Evolutionary conservation across 306 rosid genomes (phyloP), one percentile per base, ranked within the genome.

Genomic region (Vigna angularis): DNA sequence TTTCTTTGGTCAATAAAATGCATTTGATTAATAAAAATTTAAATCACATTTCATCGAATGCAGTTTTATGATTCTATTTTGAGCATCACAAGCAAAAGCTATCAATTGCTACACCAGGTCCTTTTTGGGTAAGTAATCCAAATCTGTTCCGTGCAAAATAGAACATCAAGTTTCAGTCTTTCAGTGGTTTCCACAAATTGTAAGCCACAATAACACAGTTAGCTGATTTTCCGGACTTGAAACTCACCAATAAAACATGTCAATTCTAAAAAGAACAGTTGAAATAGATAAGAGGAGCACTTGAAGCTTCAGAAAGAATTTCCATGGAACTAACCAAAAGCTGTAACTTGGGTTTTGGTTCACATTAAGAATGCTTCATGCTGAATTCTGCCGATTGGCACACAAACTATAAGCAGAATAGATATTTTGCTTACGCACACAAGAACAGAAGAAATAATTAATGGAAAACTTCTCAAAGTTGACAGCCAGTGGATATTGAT

Each of bases 51-150:
- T 44, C 38, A 51, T 24, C 49, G 69, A 28, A 52, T 22, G n/a
- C 64, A 34, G 42, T 69, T 70, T 47, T 59, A 24, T 47, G 61
- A 70, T 66, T 57, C 40, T 36, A 66, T 48, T 20, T 44, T 48
- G 44, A 16, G 17, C 58, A 55, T 13, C 55, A 66, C 72, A 74
- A 56, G 34, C 69, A 80, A 73, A 73, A 73, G 42, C 63, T 55
- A 62, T 18, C 42, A 65, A 45, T 30, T 80, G 32, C 70, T 32
- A 20, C 12, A 30, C 63, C 67, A 52, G 32, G 17, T 64, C 66
- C 52, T 52, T 40, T 47, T 12, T 22, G 3, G 4, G 40, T 20
- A 24, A 13, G 40, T 45, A 6, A 68, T 26, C 48, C 69, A 36
- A 16, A n/a, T 62, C 3, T 30, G 45, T 48, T 70, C 34, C 28